These are phyloP conservation scores for Borovskyia barvae DNA, from an alignment of 208 protist genomes.

Conservation along the genomic window DNA sequence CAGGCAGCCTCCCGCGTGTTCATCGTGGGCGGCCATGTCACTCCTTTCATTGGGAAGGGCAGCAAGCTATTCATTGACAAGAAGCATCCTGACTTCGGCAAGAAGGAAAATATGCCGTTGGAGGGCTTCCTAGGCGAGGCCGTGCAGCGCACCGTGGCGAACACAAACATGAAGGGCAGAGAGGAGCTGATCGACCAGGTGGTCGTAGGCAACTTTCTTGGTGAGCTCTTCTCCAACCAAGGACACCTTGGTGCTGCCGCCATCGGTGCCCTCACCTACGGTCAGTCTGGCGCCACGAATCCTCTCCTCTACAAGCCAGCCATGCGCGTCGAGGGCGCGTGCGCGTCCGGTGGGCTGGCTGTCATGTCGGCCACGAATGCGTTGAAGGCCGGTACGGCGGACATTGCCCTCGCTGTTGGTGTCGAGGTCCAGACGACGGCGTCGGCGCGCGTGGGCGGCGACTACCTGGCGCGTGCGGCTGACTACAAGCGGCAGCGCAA, in stretches of 20 bases:
- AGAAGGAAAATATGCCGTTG: slow-evolving; percentile 85
- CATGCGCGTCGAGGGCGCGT: slow-evolving; percentile 88
- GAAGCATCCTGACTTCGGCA: slow-evolving; percentile 89
- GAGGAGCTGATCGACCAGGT: slow-evolving; percentile 74
- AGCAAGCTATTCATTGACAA: slow-evolving; percentile 90
- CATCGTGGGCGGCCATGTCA: slow-evolving; percentile 83
- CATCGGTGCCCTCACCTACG: slow-evolving; percentile 50
- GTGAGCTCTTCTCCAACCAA: slow-evolving; percentile 88
- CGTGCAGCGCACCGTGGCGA: slow-evolving; percentile 53
- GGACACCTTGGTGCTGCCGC: slow-evolving; percentile 84
- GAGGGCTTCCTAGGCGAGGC: slow-evolving; percentile 68
- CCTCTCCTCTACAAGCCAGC: slow-evolving; percentile 71
- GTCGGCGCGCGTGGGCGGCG: slow-evolving; percentile 70
- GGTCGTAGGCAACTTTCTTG: slow-evolving; percentile 83
- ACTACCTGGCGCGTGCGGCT: slow-evolving; percentile 89
- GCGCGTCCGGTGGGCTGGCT: slow-evolving; percentile 86
- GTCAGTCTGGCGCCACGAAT: slow-evolving; percentile 25
- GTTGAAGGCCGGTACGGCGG: slow-evolving; percentile 57
- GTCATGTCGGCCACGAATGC: slow-evolving; percentile 56
- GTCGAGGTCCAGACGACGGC: slow-evolving; percentile 90
- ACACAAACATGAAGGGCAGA: slow-evolving; percentile 38
- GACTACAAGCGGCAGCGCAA: slow-evolving; percentile 84
- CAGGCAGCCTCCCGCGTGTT: slow-evolving; percentile 58
- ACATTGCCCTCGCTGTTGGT: slow-evolving; percentile 77
- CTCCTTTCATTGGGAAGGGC: slow-evolving; percentile 89